Conservation (phyloP, 306 rosid genomes). For the Medicago lupulina region DNA sequence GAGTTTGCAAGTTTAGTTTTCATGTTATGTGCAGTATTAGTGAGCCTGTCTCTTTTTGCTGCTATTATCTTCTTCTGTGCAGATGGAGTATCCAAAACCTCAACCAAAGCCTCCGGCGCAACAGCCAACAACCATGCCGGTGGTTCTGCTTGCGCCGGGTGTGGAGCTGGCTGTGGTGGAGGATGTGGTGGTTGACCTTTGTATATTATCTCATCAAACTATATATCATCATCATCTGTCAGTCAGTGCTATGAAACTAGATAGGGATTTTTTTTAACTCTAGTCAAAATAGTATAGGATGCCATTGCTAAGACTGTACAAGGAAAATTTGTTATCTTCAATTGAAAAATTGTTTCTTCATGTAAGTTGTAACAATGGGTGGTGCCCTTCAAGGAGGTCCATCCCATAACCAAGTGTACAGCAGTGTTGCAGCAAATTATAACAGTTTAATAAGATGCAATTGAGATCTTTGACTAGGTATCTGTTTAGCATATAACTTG, state of each 20-base stretch:
- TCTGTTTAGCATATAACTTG: background rate
- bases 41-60: slow-evolving; percentile 51
- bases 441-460: background rate
- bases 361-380: background rate
- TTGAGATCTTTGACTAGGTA: background rate
- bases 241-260: background rate
- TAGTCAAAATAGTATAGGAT: slow-evolving; percentile 13
- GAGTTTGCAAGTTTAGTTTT: slow-evolving; percentile 45
- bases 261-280: slow-evolving; percentile 14
- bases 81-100: slow-evolving; percentile 61
- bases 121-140: slow-evolving; percentile 38
- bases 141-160: slow-evolving; percentile 51
- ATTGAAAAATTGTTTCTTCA: background rate
- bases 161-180: slow-evolving; percentile 55
- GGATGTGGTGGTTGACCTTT: slow-evolving; percentile 59
- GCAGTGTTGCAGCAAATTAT: background rate
- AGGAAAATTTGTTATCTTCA: background rate
- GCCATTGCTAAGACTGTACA: background rate
- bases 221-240: background rate
- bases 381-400: background rate
- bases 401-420: slow-evolving; percentile 2
- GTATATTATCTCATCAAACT: background rate
- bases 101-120: slow-evolving; percentile 44
- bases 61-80: slow-evolving; percentile 68
- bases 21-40: slow-evolving; percentile 52